Percentiles rank a stretch among this genome's conserved stretches.
Evolutionary conservation across 169 alveolate genomes (phyloP).

Genomic region (Plasmodium vivax): DNA sequence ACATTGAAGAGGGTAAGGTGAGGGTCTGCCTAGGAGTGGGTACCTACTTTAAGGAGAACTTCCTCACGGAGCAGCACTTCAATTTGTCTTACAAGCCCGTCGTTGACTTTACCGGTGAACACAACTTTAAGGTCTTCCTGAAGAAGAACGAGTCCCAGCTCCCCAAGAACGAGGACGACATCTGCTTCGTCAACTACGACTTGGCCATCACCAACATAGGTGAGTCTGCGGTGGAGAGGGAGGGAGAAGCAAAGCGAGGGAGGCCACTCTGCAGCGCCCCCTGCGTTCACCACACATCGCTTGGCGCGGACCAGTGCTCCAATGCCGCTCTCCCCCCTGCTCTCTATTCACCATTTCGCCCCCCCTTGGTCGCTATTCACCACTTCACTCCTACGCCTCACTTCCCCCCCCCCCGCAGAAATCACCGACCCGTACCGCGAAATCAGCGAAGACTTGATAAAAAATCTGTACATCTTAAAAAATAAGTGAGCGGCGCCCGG

Average conservation of each 20-base stretch:
- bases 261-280: background rate
- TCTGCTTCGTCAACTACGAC: slow-evolving; percentile 29
- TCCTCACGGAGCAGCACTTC: slow-evolving; percentile 29
- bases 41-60: background rate
- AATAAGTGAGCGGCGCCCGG: background rate
- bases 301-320: background rate
- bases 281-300: background rate
- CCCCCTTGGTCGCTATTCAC: background rate
- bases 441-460: slow-evolving; percentile 39
- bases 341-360: background rate
- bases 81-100: slow-evolving; percentile 28
- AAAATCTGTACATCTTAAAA: slow-evolving; percentile 51
- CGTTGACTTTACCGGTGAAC: background rate
- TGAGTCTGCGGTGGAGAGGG: background rate
- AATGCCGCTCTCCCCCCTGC: background rate
- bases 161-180: background rate
- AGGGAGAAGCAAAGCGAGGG: background rate
- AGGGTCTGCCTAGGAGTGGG: slow-evolving; percentile 32
- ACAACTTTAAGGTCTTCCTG: slow-evolving; percentile 25
- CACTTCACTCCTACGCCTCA: background rate
- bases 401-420: background rate
- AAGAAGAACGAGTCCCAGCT: slow-evolving; percentile 10
- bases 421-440: slow-evolving; percentile 54
- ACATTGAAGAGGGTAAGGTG: background rate
- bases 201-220: slow-evolving; percentile 4